These are phyloP conservation scores for Magnusiomyces sp. DNA, from an alignment of 1,139 yeast genomes.

Conservation along the genomic window DNA sequence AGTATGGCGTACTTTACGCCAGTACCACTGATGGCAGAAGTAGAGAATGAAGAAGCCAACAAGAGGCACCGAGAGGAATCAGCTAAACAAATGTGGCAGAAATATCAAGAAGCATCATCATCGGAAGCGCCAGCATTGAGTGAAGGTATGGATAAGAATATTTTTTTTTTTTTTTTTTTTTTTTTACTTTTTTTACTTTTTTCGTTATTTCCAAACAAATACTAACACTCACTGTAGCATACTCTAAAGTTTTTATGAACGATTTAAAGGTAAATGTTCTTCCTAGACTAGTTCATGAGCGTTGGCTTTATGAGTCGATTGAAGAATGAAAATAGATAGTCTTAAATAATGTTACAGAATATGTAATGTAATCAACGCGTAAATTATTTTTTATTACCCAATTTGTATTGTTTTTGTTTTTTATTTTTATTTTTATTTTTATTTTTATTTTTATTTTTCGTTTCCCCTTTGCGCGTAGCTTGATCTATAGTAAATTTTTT, in stretches of 20 bases:
- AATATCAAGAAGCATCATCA: background rate
- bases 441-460: background rate
- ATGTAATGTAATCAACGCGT: background rate
- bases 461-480: background rate
- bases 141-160: background rate
- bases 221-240: background rate
- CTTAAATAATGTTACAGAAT: no score
- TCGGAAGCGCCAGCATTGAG: background rate
- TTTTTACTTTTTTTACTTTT: background rate
- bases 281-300: conserved; percentile 1
- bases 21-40: background rate
- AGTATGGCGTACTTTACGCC: background rate
- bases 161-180: background rate
- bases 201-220: background rate
- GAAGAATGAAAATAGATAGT: background rate
- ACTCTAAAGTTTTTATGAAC: background rate
- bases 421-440: background rate
- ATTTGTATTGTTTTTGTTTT: background rate
- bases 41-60: conserved; percentile 1
- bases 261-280: conserved; percentile 1
- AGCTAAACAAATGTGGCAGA: background rate
- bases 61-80: background rate
- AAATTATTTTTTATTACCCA: background rate
- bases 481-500: background rate
- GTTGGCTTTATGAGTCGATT: conserved; percentile 2